Conservation (phyloP, 1,284 basidiomycete species). For the Earliella scabrosa region DNA sequence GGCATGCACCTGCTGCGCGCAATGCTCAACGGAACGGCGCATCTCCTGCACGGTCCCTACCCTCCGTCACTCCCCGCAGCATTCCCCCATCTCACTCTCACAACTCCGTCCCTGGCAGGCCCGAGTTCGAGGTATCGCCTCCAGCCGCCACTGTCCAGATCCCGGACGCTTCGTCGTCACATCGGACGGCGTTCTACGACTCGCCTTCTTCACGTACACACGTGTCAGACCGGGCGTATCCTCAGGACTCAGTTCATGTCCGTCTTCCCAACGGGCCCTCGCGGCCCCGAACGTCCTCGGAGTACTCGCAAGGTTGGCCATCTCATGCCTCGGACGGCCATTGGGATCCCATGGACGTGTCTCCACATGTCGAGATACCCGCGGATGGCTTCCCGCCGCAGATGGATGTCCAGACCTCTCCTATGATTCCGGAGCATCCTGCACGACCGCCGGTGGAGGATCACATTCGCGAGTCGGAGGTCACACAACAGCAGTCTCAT, state of each 20-base stretch:
- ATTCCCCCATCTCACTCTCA: conserved; percentile 67
- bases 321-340: conserved; percentile 40
- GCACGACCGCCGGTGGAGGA: conserved; percentile 48
- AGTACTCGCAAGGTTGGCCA: conserved; percentile 31
- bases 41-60: conserved; percentile 41
- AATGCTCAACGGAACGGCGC: conserved; percentile 41
- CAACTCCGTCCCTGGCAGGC: conserved; percentile 42
- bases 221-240: conserved; percentile 6
- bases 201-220: conserved; percentile 24
- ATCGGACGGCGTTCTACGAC: conserved; percentile 59
- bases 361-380: conserved; percentile 48
- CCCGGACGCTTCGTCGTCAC: conserved; percentile 54
- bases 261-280: conserved; percentile 18
- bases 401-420: conserved; percentile 58
- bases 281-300: conserved; percentile 21
- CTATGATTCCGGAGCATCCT: conserved; percentile 55
- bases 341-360: conserved; percentile 66
- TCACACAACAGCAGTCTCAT: conserved; percentile 40
- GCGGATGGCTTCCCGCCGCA: conserved; percentile 46
- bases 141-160: conserved; percentile 42
- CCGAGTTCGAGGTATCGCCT: conserved; percentile 38
- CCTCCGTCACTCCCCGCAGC: conserved; percentile 56
- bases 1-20: conserved; percentile 34
- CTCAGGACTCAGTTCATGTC: conserved; percentile 24
- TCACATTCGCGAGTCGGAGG: conserved; percentile 36